Evolutionary conservation across 768 basidiomycete species (phyloP), one percentile per base, ranked within the genome.

Genomic region (Kwoniella pini): DNA sequence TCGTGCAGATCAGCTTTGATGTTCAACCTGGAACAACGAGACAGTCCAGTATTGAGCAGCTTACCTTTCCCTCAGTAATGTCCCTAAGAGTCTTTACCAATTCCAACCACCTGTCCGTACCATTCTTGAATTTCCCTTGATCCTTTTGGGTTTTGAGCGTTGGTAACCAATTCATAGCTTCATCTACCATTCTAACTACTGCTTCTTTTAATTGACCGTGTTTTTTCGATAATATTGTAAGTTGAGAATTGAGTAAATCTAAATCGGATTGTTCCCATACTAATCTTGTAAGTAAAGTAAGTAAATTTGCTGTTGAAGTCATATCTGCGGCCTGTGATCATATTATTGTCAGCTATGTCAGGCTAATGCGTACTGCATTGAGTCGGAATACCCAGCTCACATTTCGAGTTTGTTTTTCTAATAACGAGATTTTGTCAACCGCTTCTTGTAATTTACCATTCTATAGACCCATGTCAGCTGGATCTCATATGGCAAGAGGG

Each of bases 351-450:
- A 45, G 56, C 46, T 46, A n/a, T n/a, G n/a, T n/a, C n/a, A n/a
- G n/a, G n/a, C n/a, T n/a, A n/a, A n/a, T n/a, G n/a, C n/a, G n/a
- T n/a, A n/a, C n/a, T n/a, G n/a, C n/a, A n/a, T n/a, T n/a, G n/a
- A n/a, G n/a, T 24, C 40, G 24, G 31, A 21, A 21, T 44, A 24
- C 6, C 43, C 65, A 21, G 80, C 85, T 43, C 58, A 91, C 96
- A 81, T 97, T 98, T 82, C 96, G 84, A 2, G 95, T 89, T 78
- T 96, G 94, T 80, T 98, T 98, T 81, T 99, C 96, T 4, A 98
- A 82, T 1, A 81, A 80, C 57, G 93, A 83, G 57, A 98, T 85
- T 81, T 89, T 91, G 80, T 99, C 95, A 30, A 97, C 81, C 22
- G 88, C 91, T 28, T 90, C 89, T 74, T 90, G 86, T 46, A 92